Conservation (phyloP, 2,329 filamentous ascomycete species). For the Gnomoniopsis sp. region DNA sequence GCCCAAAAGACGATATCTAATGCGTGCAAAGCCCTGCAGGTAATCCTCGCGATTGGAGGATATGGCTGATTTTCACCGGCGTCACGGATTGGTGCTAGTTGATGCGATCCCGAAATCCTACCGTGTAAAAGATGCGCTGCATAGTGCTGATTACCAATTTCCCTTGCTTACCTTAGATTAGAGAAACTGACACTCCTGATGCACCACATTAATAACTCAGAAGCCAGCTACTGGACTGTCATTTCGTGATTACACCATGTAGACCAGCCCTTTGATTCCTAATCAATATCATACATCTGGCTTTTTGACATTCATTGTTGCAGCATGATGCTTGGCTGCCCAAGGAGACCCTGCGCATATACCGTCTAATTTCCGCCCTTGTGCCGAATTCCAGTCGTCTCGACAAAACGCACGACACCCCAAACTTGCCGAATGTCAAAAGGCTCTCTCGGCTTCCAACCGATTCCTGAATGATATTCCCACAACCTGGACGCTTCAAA, state of each 20-base stretch:
- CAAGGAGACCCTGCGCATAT: background rate
- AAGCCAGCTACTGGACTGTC: background rate
- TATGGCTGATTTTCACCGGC: background rate
- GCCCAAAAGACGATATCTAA: background rate
- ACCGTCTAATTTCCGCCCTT: slow-evolving; percentile 12
- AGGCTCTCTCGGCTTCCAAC: slow-evolving; percentile 9
- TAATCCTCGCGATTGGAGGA: background rate
- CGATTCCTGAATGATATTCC: background rate
- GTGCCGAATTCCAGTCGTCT: slow-evolving; percentile 4
- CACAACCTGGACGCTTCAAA: background rate
- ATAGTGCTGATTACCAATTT: slow-evolving; percentile 5
- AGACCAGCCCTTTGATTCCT: slow-evolving; percentile 3
- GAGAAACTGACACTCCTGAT: background rate
- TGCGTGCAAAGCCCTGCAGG: background rate
- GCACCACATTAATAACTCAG: background rate
- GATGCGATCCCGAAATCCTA: no score
- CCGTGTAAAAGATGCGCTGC: no score
- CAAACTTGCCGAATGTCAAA: background rate
- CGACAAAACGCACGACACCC: slow-evolving; percentile 3
- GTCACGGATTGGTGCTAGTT: no score
- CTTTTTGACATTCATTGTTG: no score
- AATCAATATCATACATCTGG: slow-evolving; percentile 7
- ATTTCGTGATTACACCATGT: background rate
- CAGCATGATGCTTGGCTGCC: background rate
- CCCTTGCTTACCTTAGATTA: background rate